These are phyloP conservation scores for Bipolaris zeicola DNA, from an alignment of 2,329 filamentous ascomycete genomes.

Conservation along the genomic window DNA sequence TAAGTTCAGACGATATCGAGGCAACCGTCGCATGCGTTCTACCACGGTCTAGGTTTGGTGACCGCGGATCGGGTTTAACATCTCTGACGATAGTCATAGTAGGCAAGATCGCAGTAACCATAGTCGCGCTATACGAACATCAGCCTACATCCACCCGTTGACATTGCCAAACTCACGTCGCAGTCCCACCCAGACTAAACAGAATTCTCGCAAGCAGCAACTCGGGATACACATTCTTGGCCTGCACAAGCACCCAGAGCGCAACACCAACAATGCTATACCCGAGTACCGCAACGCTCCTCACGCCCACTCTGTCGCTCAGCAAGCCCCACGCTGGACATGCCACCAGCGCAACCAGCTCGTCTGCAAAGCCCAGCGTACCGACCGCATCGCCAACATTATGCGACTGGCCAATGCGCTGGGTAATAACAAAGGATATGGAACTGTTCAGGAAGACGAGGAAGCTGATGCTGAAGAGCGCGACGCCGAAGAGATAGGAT, in stretches of 20 bases:
- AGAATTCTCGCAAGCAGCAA: constrained; percentile 81
- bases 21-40: constrained; percentile 65
- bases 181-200: constrained; percentile 91
- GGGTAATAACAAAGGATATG: constrained; percentile 83
- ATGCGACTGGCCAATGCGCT: constrained; percentile 75
- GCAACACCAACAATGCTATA: constrained; percentile 81
- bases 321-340: constrained; percentile 80
- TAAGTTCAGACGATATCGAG: constrained; percentile 74
- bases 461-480: constrained; percentile 86
- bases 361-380: constrained; percentile 83
- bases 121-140: constrained; percentile 65
- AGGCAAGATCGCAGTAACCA: constrained; percentile 95
- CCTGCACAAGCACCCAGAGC: constrained; percentile 82
- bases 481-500: constrained; percentile 80
- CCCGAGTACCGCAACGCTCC: constrained; percentile 68
- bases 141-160: constrained; percentile 12
- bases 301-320: constrained; percentile 77
- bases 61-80: constrained; percentile 32
- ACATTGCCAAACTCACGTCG: constrained; percentile 62
- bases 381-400: constrained; percentile 81
- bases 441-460: constrained; percentile 88
- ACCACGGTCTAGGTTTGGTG: constrained; percentile 35
- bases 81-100: constrained; percentile 59
- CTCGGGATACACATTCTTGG: constrained; percentile 84
- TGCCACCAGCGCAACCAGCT: constrained; percentile 78